phyloP scores from a whole-genome alignment of 345 rosid genomes.

The Lepidium africanum region DNA sequence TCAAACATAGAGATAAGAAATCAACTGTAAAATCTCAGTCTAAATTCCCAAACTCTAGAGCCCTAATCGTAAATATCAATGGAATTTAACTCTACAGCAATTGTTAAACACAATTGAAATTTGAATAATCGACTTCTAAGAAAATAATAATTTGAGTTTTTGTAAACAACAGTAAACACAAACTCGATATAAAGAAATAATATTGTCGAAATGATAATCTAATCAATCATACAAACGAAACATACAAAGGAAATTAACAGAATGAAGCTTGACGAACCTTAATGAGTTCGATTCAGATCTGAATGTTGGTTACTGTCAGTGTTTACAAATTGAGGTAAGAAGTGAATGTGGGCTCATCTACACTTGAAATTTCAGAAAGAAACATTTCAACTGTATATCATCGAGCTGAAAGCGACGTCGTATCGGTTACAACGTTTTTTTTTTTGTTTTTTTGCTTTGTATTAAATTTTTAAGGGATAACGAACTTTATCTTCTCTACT shows the following conservation, averaged over 20 bases:
- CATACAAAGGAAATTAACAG: background rate
- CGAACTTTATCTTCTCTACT: background rate
- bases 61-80: background rate
- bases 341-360: background rate
- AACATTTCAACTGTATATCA: background rate
- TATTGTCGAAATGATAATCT: background rate
- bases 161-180: background rate
- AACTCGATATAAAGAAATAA: background rate
- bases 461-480: background rate
- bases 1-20: background rate
- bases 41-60: background rate
- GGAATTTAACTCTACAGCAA: background rate
- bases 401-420: background rate
- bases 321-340: background rate
- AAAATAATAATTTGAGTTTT: background rate
- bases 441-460: background rate
- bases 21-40: background rate
- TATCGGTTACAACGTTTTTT: background rate
- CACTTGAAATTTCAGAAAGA: background rate
- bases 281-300: conserved; percentile 15
- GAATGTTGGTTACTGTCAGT: background rate
- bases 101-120: background rate
- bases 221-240: background rate
- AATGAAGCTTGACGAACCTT: conserved; percentile 1
- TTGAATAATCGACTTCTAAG: background rate